Conservation (phyloP, 768 basidiomycete genomes). For the Amanita muscaria region DNA sequence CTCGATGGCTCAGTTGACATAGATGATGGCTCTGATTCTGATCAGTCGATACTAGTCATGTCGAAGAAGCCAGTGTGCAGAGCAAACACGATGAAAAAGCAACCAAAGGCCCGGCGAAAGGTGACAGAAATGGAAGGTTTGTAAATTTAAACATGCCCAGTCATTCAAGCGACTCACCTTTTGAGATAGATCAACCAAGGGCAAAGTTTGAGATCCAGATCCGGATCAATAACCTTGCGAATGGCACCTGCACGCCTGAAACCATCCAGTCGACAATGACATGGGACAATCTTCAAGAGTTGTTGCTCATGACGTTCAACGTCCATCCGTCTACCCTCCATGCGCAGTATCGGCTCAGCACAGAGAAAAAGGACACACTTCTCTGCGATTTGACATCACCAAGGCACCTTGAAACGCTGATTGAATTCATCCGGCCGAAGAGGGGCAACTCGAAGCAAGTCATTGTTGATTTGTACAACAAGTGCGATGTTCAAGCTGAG, state of each 20-base stretch:
- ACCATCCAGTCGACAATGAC: slow-evolving; percentile 1
- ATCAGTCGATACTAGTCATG: background rate
- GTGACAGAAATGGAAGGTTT: background rate
- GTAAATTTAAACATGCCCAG: background rate
- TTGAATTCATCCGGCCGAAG: slow-evolving; percentile 1
- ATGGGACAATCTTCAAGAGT: slow-evolving; percentile 1
- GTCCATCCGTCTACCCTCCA: background rate
- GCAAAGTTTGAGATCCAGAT: slow-evolving; percentile 1
- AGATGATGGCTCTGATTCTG: too few relatives aligned
- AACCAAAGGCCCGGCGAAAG: background rate
- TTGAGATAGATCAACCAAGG: background rate
- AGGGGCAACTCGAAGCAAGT: slow-evolving; percentile 1
- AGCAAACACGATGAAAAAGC: background rate
- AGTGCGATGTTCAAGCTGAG: slow-evolving; percentile 3
- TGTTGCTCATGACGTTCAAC: background rate
- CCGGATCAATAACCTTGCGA: background rate
- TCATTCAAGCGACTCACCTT: background rate
- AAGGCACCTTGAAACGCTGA: slow-evolving; percentile 4
- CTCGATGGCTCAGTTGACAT: too few relatives aligned
- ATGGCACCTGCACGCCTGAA: slow-evolving; percentile 1
- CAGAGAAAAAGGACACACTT: slow-evolving; percentile 7
- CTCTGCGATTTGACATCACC: slow-evolving; percentile 5
- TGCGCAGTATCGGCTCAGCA: slow-evolving; percentile 6
- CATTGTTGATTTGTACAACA: background rate
- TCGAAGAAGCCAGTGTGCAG: background rate